Conservation (phyloP, 129 eudicot genomes). For the Mikania micrantha region DNA sequence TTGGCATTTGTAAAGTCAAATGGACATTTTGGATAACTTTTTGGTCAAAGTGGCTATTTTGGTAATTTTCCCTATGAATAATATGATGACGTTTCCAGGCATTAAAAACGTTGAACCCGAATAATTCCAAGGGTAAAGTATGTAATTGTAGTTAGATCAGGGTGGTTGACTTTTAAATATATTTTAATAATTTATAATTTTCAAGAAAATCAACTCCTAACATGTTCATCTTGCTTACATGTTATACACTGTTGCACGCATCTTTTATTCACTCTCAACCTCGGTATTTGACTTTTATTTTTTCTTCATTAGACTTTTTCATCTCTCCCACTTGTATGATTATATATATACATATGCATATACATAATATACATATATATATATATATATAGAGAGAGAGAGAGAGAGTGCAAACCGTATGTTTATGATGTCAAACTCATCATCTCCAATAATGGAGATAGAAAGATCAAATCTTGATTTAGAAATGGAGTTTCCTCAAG, state of each 20-base stretch:
- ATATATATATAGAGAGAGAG: background rate
- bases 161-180: too few species aligned
- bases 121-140: conserved; percentile 6
- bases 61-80: too few species aligned
- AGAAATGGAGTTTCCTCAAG: conserved; percentile 56
- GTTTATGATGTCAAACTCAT: conserved; percentile 17
- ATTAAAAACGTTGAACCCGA: background rate
- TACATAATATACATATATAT: background rate
- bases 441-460: conserved; percentile 30
- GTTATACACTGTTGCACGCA: conserved; percentile 19
- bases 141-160: background rate
- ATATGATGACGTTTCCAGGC: too few species aligned
- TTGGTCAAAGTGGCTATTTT: too few species aligned
- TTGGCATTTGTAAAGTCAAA: too few species aligned
- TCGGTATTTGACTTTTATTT: conserved; percentile 41
- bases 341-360: too few species aligned
- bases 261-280: conserved; percentile 16
- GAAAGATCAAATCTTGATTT: conserved; percentile 27
- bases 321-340: conserved; percentile 11
- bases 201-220: conserved; percentile 25
- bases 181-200: background rate
- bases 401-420: background rate
- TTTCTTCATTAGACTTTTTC: conserved; percentile 27
- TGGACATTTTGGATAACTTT: too few species aligned
- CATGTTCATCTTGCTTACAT: conserved; percentile 40